Evolutionary conservation across 1,284 basidiomycete species (phyloP), one percentile per base, ranked within the genome.

Genomic region (Boletus smithii): DNA sequence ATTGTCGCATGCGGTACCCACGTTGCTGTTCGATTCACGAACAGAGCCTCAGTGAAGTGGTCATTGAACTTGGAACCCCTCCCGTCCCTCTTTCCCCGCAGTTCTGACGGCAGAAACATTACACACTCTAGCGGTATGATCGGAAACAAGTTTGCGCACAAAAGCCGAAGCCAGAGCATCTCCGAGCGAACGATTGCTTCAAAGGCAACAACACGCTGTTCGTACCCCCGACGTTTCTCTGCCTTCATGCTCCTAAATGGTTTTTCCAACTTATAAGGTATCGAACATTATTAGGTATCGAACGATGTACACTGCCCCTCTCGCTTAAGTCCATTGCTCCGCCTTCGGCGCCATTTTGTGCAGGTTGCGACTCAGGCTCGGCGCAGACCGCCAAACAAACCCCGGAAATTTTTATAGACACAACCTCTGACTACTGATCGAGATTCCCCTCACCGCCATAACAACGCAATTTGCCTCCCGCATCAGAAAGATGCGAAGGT

Each of bases 401-500:
- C 23, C 27, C 23, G 20, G 18, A 33, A 37, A 32, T 27, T 37
- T 30, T 37, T 20, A 22, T 38, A 32, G 35, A 22, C 18, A 27
- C 27, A 41, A 27, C 8, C 6, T 38, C 11, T 24, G 24, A 22
- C 33, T n/a, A 11, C 53, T 30, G 31, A 46, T 48, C 26, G 27
- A 43, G 18, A 41, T 42, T 40, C 29, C 20, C 26, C 22, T 16
- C 8, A 14, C 36, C 40, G 26, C 42, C 37, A n/a, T 58, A 45
- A 55, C 39, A 23, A 27, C 44, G 26, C 30, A 46, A 49, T 48
- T 46, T 29, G 13, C 32, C 16, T 9, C 42, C 33, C 31, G n/a
- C 42, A 59, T 63, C 48, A 46, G 46, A 60, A 52, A 22, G 6
- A 8, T 38, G 26, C 50, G 54, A 62, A 58, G 57, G 24, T 14